Conservation (phyloP, 345 rosid species). For the Lepidium didymum region DNA sequence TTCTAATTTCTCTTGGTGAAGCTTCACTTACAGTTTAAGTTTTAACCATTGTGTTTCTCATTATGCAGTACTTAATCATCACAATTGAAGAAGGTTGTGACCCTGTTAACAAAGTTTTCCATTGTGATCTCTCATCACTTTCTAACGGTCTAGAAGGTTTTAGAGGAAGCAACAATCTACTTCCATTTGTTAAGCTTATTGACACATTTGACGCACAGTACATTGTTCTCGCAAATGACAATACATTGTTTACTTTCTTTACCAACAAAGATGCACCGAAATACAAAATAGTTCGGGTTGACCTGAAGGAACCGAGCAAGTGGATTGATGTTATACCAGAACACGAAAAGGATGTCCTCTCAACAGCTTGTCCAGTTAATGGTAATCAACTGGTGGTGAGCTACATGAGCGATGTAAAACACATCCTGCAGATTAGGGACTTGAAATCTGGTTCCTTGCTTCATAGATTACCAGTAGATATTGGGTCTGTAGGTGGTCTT, state of each 20-base stretch:
- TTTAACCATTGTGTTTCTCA: neutral
- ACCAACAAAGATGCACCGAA: slow-evolving; percentile 83
- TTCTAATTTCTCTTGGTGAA: neutral
- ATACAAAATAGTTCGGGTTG: slow-evolving; percentile 74
- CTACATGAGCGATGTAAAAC: slow-evolving; percentile 85
- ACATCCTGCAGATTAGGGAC: slow-evolving; percentile 75
- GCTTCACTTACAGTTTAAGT: neutral
- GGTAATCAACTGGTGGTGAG: slow-evolving; percentile 60
- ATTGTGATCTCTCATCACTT: slow-evolving; percentile 64
- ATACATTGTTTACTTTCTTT: slow-evolving; percentile 55
- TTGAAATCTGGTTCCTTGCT: slow-evolving; percentile 62
- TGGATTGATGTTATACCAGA: slow-evolving; percentile 79
- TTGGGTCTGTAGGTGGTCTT: slow-evolving; percentile 61
- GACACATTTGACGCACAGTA: slow-evolving; percentile 66
- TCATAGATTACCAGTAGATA: slow-evolving; percentile 70
- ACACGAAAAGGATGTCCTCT: slow-evolving; percentile 73
- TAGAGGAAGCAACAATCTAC: slow-evolving; percentile 38
- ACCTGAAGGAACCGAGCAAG: slow-evolving; percentile 58
- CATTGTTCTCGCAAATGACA: slow-evolving; percentile 63
- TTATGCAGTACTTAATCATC: slow-evolving; percentile 67
- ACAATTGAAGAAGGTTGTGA: slow-evolving; percentile 50
- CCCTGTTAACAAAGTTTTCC: slow-evolving; percentile 76
- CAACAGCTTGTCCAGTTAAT: slow-evolving; percentile 61
- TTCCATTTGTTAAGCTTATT: slow-evolving; percentile 76
- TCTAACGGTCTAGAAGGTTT: slow-evolving; percentile 59